Evolutionary conservation across 257 asterid genomes (phyloP).

Genomic region (Nyctanthes arbortristis): DNA sequence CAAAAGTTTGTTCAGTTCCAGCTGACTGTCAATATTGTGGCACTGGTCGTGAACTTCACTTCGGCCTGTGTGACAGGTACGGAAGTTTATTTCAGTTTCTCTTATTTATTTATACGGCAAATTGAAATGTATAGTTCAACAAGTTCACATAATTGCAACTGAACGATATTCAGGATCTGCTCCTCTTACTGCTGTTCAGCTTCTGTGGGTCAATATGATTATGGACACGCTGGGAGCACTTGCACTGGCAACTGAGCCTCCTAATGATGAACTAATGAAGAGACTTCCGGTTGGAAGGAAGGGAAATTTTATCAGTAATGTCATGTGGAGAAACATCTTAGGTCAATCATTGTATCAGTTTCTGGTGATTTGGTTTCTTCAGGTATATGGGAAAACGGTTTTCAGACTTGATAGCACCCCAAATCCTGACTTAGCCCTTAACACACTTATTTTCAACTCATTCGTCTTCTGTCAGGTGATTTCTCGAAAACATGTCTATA

Average conservation of each 20-base stretch:
- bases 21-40: constrained; percentile 84
- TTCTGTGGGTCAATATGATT: constrained; percentile 97
- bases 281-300: constrained; percentile 85
- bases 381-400: constrained; percentile 57
- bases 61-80: constrained; percentile 88
- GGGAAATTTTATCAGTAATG: constrained; percentile 69
- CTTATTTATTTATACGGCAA: background rate
- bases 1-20: constrained; percentile 92
- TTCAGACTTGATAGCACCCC: constrained; percentile 52
- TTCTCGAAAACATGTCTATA: background rate
- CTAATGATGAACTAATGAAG: constrained; percentile 82
- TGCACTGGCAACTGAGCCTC: constrained; percentile 96
- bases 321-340: constrained; percentile 96
- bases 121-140: background rate
- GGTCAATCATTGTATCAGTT: constrained; percentile 91
- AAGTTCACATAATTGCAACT: constrained; percentile 1
- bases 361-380: constrained; percentile 82
- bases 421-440: constrained; percentile 66
- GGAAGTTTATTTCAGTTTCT: background rate
- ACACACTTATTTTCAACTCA: constrained; percentile 89
- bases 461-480: constrained; percentile 98
- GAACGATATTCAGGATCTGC: constrained; percentile 48
- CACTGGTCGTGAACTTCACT: constrained; percentile 74
- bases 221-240: constrained; percentile 99
- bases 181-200: constrained; percentile 92